Evolutionary conservation across 2,329 filamentous ascomycete genomes (phyloP), one percentile per base, ranked within the genome.

Genomic region (Fusarium domesticum): DNA sequence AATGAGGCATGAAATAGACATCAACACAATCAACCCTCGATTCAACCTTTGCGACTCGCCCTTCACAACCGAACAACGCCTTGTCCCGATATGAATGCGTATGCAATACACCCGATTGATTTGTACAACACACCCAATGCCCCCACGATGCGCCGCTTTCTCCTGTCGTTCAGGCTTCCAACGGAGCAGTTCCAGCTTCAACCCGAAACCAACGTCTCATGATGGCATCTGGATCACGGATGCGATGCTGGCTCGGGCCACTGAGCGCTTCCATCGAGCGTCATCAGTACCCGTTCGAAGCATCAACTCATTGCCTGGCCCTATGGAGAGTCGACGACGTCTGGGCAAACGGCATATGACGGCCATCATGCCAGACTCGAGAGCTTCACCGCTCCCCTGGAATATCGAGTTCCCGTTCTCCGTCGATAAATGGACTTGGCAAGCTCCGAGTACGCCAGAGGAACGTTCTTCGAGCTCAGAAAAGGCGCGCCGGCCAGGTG

Each of bases 321-420:
- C 78, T 1, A 66, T 82, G 50, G 79, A 82, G 62, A 73, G 70
- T 56, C 72, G 75, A 20, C 75, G 74, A 20, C 71, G 78, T 6
- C 56, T 74, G 16, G 76, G 76, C 28, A 78, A 71, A 58, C 72
- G 78, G 43, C 72, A 71, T 39, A 78, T 81, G 70, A 76, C 73
- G 16, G 76, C 71, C 39, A 61, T 78, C 45, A 65, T 74, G 42
- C 68, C 73, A 18, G 58, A 66, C 7, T 60, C 70, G 17, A 57
- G 59, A 4, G 54, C 64, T 6, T 64, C 63, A 15, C 61, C 68
- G 14, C 67, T 71, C 2, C 58, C 67, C 6, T 81, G 77, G 78
- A 68, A 70, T 0, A 67, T 78, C 35, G 65, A 71, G 11, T 65
- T 70, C 18, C 62, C 71, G 1, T 60, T 70, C 6, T 70, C 74